Base-by-base conservation (phyloP, 768 basidiomycete species). In the Thelephora ganbajun region DNA sequence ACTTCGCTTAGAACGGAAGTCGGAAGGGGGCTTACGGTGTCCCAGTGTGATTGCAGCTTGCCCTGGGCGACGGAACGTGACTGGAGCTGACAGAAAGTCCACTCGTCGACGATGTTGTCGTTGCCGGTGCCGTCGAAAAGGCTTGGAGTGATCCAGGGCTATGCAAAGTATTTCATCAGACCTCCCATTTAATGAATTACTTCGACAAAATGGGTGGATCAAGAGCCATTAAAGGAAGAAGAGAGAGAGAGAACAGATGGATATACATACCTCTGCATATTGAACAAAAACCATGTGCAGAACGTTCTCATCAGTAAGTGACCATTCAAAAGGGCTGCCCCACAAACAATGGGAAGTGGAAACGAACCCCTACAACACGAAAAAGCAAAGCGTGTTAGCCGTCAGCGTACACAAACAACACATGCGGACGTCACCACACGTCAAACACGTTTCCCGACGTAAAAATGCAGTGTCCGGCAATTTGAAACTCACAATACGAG, bases 101-200 rank as follows among this genome's bases (percentile, higher is more conserved):
- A 89, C 54, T 89, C 85, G 61, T 90, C 87, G 47, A 83, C 68
- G 56, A 82, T 80, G 51, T 62, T 48, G 14, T 50, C 37, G 52
- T 72, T 64, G 18, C 76, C 77, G 0, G 83, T 84, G 57, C 75
- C 68, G 49, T 83, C 78, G 58, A 85, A 88, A 5, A 88, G 56
- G 42, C 76, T 79, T 30, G 84, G 84, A 0, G 83, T 85, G 55
- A 87, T 81, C 81, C 82, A 87, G 6, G 84, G 82, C 79, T 61
- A 52, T 11, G 46, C 26, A 41, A 30, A 46, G 33, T 14, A 45
- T 20, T 20, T 18, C n/a, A 41, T 46, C 33, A 50, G 49, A n/a
- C 45, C n/a, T n/a, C n/a, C n/a, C n/a, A n/a, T n/a, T 35, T 19
- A 18, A 18, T 26, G 41, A 41, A 20, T 14, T 16, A 35, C 18